Evolutionary conservation across 1,284 basidiomycete species (phyloP).

Genomic region (Heterobasidion occidentale): DNA sequence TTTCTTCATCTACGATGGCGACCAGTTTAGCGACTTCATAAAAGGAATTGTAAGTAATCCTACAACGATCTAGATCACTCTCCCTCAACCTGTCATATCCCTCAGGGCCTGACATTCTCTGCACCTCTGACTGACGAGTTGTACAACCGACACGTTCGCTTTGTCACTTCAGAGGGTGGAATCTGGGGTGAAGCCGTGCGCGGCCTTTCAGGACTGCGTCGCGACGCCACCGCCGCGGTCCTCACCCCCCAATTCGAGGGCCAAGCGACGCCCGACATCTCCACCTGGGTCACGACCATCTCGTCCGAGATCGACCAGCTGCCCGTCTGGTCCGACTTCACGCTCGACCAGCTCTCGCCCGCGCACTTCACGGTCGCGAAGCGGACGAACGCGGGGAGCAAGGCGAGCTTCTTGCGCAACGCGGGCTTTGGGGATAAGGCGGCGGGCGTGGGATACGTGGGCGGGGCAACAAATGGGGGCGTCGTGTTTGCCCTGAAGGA

Average conservation of each 20-base stretch:
- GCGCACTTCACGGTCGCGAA: conserved; percentile 27
- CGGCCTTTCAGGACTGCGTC: conserved; percentile 30
- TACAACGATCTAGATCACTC: not conserved
- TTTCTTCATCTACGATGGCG: conserved; percentile 34
- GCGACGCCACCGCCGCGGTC: conserved; percentile 32
- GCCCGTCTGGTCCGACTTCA: conserved; percentile 30
- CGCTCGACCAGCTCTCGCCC: conserved; percentile 28
- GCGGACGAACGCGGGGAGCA: conserved; percentile 24
- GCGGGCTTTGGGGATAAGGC: conserved; percentile 30
- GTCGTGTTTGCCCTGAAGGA: conserved; percentile 30
- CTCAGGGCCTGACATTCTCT: conserved; percentile 26
- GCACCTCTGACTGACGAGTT: conserved; percentile 29
- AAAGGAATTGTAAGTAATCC: conserved; percentile 25
- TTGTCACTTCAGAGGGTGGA: conserved; percentile 16
- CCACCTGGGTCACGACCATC: conserved; percentile 30
- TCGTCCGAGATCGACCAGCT: conserved; percentile 24
- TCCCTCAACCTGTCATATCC: not conserved
- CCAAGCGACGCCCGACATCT: conserved; percentile 24
- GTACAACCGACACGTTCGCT: conserved; percentile 32
- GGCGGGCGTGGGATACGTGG: conserved; percentile 30
- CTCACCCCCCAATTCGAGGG: conserved; percentile 32
- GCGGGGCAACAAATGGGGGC: conserved; percentile 31
- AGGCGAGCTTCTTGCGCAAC: conserved; percentile 23
- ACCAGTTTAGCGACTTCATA: conserved; percentile 34
- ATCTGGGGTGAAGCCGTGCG: conserved; percentile 20